phyloP scores from a whole-genome alignment of 2,329 filamentous ascomycete genomes.

The Cercospora sp. region DNA sequence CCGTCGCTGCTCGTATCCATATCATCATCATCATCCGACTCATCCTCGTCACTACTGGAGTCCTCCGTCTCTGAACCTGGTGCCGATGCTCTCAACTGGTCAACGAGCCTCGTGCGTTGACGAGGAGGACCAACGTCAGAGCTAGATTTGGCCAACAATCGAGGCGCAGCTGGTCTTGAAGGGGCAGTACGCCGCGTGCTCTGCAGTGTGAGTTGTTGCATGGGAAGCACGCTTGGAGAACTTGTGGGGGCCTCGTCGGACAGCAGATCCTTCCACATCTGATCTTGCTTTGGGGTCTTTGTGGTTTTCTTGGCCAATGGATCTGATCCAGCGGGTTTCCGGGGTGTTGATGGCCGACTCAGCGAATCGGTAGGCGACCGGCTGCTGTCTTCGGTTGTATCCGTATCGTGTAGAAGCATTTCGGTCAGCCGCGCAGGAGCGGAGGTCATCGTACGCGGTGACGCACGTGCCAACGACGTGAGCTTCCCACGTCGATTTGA shows the following conservation, averaged over 20 bases:
- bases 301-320: constrained; percentile 20
- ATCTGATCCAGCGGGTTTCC: constrained; percentile 14
- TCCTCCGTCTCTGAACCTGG: constrained; percentile 28
- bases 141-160: constrained; percentile 26
- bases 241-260: constrained; percentile 22
- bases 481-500: constrained; percentile 21
- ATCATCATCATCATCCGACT: constrained; percentile 22
- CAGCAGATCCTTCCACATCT: constrained; percentile 37
- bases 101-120: constrained; percentile 34
- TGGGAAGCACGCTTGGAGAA: constrained; percentile 31
- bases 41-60: constrained; percentile 23
- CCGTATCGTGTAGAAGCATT: constrained; percentile 32
- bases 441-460: constrained; percentile 31
- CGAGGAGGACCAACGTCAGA: constrained; percentile 29
- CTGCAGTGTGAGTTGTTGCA: constrained; percentile 29
- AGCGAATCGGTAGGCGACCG: constrained; percentile 23
- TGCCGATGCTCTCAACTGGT: constrained; percentile 38
- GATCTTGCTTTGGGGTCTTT: constrained; percentile 37
- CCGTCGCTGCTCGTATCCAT: constrained; percentile 23
- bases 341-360: constrained; percentile 28
- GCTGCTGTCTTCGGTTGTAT: constrained; percentile 25
- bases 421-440: constrained; percentile 35
- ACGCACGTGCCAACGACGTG: constrained; percentile 15
- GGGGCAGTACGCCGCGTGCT: constrained; percentile 15
- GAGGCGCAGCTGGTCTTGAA: constrained; percentile 1